Evolutionary conservation across 805 yeast species (phyloP), one percentile per base, ranked within the genome.

Genomic region (Schwanniomyces vanrijiae): DNA sequence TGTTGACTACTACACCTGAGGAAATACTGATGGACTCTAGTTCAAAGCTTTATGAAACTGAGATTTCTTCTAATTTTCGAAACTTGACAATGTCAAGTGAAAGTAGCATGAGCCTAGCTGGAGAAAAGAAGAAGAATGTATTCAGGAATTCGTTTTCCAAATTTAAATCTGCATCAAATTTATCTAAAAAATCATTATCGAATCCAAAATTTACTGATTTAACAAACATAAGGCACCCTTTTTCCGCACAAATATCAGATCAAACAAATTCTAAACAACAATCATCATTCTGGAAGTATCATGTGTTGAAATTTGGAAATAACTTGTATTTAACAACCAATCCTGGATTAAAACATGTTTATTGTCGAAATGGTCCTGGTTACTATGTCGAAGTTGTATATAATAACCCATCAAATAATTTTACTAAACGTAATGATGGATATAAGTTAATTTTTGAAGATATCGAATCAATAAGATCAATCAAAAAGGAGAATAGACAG

Each of bases 251-350:
- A 5, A 35, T 9, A 18, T 14, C 43, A 20, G 37, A 33, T 5
- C 22, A 37, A 13, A 1, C 6, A 5, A 19, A 3, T 11, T 7
- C 16, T 19, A 37, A 10, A 5, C 19, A 34, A 11, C 40, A 43
- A 11, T 46, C 64, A 19, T 74, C 72, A 14, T 78, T 73, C 52
- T 83, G 85, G 83, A 84, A 83, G 57, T 86, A 84, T 55, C 90
- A 86, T 57, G 66, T 84, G 4, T 58, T 81, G 20, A 75, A 71
- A 45, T 66, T 81, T 43, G 82, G 83, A 9, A 73, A 71, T 34
- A 83, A 79, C 53, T 64, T 82, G 40, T 84, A 83, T 57, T 57
- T 85, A 40, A 77, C 90, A 1, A 85, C 91, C 0, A 85, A 82
- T 54, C 90, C 90, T 0, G 83, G 81, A 19, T 62, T 71, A 16